Percentiles rank a stretch among this genome's conserved stretches.
phyloP scores from a whole-genome alignment of 192 early-diverging fungal species.

The Coemansia sp. region DNA sequence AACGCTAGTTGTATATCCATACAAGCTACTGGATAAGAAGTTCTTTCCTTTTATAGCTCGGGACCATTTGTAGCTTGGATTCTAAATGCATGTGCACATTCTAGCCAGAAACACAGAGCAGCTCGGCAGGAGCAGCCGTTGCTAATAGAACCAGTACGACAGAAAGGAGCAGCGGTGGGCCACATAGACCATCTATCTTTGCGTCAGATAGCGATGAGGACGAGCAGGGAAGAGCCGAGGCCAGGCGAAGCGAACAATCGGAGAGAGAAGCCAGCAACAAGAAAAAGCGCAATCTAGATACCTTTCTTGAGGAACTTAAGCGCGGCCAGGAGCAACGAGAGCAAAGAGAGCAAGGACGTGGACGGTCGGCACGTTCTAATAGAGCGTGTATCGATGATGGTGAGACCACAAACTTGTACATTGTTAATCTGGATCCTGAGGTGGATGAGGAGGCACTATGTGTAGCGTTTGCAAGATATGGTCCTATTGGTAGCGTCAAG shows the following conservation, averaged over 20 bases:
- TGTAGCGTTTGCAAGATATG: slow-evolving; percentile 73
- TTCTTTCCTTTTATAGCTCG: too few relatives aligned
- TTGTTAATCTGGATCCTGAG: slow-evolving; percentile 75
- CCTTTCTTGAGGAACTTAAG: slow-evolving; percentile 84
- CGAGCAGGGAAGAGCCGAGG: neutral
- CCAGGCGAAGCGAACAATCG: neutral
- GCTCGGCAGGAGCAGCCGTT: too few relatives aligned
- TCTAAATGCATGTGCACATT: too few relatives aligned
- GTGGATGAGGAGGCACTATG: slow-evolving; percentile 74
- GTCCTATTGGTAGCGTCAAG: slow-evolving; percentile 88
- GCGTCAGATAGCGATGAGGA: slow-evolving; percentile 3
- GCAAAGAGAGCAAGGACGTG: slow-evolving; percentile 53
- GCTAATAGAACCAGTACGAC: slow-evolving; percentile 3
- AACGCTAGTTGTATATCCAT: slow-evolving; percentile 15
- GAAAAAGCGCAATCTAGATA: slow-evolving; percentile 78
- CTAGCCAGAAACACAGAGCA: too few relatives aligned
- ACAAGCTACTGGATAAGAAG: slow-evolving; percentile 8
- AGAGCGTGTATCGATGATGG: slow-evolving; percentile 60
- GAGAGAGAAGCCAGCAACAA: slow-evolving; percentile 23
- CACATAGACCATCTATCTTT: too few relatives aligned
- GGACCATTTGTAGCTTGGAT: too few relatives aligned
- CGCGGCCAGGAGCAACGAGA: slow-evolving; percentile 74
- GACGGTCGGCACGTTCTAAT: neutral
- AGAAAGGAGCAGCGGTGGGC: too few relatives aligned
- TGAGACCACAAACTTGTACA: slow-evolving; percentile 79